These are phyloP conservation scores for Penicillium hesseltinei DNA, from an alignment of 2,329 filamentous ascomycete genomes.

Conservation along the genomic window DNA sequence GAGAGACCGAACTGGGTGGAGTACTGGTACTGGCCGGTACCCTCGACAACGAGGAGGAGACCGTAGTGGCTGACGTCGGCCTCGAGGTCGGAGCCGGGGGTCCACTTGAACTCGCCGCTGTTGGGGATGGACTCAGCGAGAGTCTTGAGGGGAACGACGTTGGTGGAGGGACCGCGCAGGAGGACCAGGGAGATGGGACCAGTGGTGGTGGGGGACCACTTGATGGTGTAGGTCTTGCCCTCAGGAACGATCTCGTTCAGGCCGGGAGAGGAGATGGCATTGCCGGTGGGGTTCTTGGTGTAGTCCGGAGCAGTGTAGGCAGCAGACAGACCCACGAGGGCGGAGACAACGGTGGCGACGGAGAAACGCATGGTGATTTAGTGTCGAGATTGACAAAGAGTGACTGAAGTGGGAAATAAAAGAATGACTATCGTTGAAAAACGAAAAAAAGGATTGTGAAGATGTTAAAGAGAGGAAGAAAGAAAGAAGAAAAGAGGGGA, in stretches of 20 bases:
- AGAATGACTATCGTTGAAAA: conserved; percentile 12
- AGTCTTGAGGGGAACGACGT: conserved; percentile 52
- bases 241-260: conserved; percentile 55
- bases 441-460: conserved; percentile 14
- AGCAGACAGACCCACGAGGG: conserved; percentile 40
- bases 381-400: conserved; percentile 22
- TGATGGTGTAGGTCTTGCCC: conserved; percentile 57
- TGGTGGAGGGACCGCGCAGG: conserved; percentile 57
- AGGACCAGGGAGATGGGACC: conserved; percentile 56
- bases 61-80: conserved; percentile 56
- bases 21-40: conserved; percentile 60
- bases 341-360: conserved; percentile 35
- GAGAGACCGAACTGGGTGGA: conserved; percentile 61
- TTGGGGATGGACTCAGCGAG: conserved; percentile 57
- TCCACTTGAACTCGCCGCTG: conserved; percentile 57
- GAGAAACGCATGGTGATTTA: conserved; percentile 41
- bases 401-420: conserved; percentile 26
- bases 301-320: conserved; percentile 40
- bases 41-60: conserved; percentile 60
- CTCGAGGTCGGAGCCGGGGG: conserved; percentile 49
- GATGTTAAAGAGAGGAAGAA: conserved; percentile 22
- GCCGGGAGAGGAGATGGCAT: conserved; percentile 54
- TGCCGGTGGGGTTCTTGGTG: conserved; percentile 45
- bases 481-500: conserved; percentile 12
- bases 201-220: conserved; percentile 49